phyloP scores from a whole-genome alignment of 257 asterid genomes.

The Solanum dulcamara region DNA sequence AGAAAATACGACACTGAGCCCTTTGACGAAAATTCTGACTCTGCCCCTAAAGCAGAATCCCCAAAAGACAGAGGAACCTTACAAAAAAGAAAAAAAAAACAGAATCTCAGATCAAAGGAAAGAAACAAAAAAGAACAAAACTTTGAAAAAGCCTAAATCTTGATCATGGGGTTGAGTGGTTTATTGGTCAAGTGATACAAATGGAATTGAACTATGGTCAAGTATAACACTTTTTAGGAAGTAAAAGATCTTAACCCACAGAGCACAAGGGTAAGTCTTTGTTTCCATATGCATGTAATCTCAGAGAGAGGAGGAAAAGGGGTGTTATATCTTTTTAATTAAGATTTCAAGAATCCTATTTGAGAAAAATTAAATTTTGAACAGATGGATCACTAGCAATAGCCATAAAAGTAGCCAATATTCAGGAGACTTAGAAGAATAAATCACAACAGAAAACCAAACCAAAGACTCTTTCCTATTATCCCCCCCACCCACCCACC shows the following conservation, averaged over 20 bases:
- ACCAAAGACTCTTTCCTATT: constrained; percentile 5
- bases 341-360: not conserved
- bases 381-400: not conserved
- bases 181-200: not conserved
- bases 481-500: no score
- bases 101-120: not conserved
- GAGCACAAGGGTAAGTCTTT: not conserved
- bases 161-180: not conserved
- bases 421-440: not conserved
- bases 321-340: not conserved
- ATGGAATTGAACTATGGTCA: not conserved
- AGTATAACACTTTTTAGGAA: not conserved
- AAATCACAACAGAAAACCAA: constrained; percentile 8
- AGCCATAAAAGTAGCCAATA: not conserved
- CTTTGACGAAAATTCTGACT: no score
- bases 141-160: not conserved
- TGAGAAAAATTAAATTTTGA: not conserved
- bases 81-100: not conserved
- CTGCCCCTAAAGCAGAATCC: not conserved
- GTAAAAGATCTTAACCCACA: not conserved
- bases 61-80: not conserved
- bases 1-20: not conserved
- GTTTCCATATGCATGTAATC: no score
- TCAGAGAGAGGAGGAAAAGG: not conserved
- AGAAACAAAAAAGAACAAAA: not conserved